Evolutionary conservation across 306 rosid species (phyloP).

Genomic region (Dryas alaskensis): DNA sequence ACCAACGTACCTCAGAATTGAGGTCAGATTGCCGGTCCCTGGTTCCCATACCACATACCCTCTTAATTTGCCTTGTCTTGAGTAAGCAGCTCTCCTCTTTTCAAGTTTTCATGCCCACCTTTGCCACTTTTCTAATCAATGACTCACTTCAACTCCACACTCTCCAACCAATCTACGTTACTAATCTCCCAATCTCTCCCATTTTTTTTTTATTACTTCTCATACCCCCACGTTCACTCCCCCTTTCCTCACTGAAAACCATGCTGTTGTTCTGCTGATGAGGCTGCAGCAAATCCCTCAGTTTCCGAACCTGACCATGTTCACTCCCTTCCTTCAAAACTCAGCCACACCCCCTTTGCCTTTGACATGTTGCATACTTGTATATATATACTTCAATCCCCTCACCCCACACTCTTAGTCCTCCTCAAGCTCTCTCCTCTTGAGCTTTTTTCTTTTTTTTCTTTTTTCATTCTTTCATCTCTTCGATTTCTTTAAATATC

Average conservation of each 20-base stretch:
- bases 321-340: constrained; percentile 47
- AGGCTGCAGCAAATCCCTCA: constrained; percentile 78
- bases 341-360: constrained; percentile 31
- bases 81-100: constrained; percentile 53
- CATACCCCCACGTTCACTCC: constrained; percentile 57
- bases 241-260: constrained; percentile 46
- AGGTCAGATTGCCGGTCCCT: constrained; percentile 67
- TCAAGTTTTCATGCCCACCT: constrained; percentile 66
- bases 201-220: constrained; percentile 4
- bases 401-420: constrained; percentile 7
- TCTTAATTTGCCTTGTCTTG: constrained; percentile 46
- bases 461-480: constrained; percentile 9
- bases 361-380: neutral
- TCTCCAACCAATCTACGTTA: constrained; percentile 3
- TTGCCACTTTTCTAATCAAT: constrained; percentile 51
- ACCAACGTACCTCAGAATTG: constrained; percentile 53
- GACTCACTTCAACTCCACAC: constrained; percentile 5
- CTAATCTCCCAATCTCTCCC: too few relatives aligned
- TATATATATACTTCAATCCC: constrained; percentile 22
- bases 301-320: constrained; percentile 83
- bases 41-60: constrained; percentile 60
- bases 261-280: constrained; percentile 27
- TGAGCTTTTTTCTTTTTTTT: constrained; percentile 16
- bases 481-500: neutral
- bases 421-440: constrained; percentile 24